Conservation (phyloP, 148 eudicot species). For the Arbutus unedo region DNA sequence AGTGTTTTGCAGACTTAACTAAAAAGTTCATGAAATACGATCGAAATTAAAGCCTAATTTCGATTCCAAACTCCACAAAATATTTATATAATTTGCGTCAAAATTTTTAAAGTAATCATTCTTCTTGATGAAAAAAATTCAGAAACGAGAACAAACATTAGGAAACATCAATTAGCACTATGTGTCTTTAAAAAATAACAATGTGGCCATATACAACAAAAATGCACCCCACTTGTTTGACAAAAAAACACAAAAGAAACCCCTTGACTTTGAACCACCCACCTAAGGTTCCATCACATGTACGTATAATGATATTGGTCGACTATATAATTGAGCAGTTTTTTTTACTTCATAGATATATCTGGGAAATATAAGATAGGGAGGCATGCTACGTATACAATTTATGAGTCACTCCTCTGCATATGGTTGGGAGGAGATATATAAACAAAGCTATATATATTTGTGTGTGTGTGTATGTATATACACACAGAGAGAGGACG, state of each 20-base stretch:
- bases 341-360: background rate
- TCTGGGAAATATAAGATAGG: background rate
- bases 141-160: too few species aligned
- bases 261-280: conserved; percentile 11
- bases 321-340: background rate
- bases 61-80: too few species aligned
- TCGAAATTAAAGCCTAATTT: too few species aligned
- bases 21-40: too few species aligned
- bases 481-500: too few species aligned
- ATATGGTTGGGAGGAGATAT: background rate
- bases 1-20: too few species aligned
- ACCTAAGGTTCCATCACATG: background rate
- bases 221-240: background rate
- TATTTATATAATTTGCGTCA: too few species aligned
- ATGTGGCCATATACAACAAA: background rate
- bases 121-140: too few species aligned
- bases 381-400: conserved; percentile 9
- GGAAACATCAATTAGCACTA: too few species aligned
- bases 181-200: background rate
- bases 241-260: background rate
- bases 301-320: background rate
- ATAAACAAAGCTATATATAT: too few species aligned
- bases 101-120: too few species aligned
- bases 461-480: too few species aligned
- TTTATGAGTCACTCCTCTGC: conserved; percentile 9